Base-by-base conservation (phyloP, 495 filamentous ascomycete species). In the Hypomontagnella monticulosa region DNA sequence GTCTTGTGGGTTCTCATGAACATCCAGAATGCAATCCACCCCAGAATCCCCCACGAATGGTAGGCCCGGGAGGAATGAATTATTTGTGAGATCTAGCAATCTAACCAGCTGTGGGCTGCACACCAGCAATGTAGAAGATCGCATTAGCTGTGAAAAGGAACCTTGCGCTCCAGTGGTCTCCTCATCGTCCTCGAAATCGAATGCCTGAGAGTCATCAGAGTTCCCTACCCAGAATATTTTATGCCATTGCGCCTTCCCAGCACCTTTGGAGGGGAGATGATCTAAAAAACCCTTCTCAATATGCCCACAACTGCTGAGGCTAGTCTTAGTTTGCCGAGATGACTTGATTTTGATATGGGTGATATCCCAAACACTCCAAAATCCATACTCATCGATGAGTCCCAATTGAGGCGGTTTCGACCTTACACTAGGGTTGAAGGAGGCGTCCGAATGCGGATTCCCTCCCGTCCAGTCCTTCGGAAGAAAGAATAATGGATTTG, bases 331-430 rank as follows among this genome's bases (percentile, higher is more conserved):
- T 40, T 59, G 56, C 44, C 42, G 14, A 11, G 60, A 46, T 36
- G 33, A 41, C 36, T 72, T 75, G 14, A 37, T 3, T 60, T 15
- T 70, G 4, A 40, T 67, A 48, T 68, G 57, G 34, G 51, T 7
- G 20, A 96, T 75, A 57, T 92, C 84, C 88, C 89, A 96, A 3
- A 96, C 72, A 66, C 78, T 87, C 93, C 93, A 97, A 32, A 80
- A 78, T 0, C 92, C 93, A 42, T 74, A 69, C 38, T 85, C 82
- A 70, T 96, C 93, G 18, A 96, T 80, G 18, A 95, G 82, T 8
- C 81, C 91, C 47, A 97, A 76, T 71, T 91, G 89, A 10, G 76
- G 76, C 1, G 67, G 71, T 43, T 72, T 74, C 10, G 81, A 81
- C 60, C 83, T 77, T 66, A 87, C 84, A 79, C 85, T 88, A n/a